Percentiles rank a stretch among this genome's conserved stretches.
phyloP scores from a whole-genome alignment of 2,329 filamentous ascomycete species.

The Alternaria novae-zelandiae region DNA sequence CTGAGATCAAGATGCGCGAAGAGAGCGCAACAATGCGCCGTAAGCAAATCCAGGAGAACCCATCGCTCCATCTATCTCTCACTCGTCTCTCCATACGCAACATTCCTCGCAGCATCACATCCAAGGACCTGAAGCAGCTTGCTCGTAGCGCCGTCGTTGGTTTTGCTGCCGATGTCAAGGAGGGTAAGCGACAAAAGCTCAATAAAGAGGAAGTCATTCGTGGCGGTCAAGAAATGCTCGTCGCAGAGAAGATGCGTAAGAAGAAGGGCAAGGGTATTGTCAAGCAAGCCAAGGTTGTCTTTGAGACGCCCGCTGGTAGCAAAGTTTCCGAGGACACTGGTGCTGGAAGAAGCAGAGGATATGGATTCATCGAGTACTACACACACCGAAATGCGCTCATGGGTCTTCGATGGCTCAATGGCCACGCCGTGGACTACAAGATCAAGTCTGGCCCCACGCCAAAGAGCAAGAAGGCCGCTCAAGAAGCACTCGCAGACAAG shows the following conservation, averaged over 20 bases:
- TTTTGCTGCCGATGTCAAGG: slow-evolving; percentile 89
- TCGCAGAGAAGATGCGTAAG: slow-evolving; percentile 80
- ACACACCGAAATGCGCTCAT: slow-evolving; percentile 94
- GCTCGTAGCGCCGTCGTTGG: slow-evolving; percentile 92
- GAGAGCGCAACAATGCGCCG: slow-evolving; percentile 86
- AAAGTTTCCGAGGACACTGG: slow-evolving; percentile 81
- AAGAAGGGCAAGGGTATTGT: slow-evolving; percentile 86
- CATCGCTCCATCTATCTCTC: slow-evolving; percentile 83
- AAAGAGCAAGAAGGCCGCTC: slow-evolving; percentile 47
- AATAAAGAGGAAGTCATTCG: slow-evolving; percentile 88
- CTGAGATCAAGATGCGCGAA: slow-evolving; percentile 87
- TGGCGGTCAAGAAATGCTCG: slow-evolving; percentile 78
- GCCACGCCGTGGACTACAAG: slow-evolving; percentile 65
- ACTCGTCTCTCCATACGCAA: slow-evolving; percentile 92
- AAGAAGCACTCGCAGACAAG: slow-evolving; percentile 67
- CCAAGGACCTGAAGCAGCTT: slow-evolving; percentile 88
- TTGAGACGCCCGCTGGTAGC: slow-evolving; percentile 82
- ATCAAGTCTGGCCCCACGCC: slow-evolving; percentile 53
- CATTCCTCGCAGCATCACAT: slow-evolving; percentile 79
- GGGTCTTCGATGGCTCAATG: slow-evolving; percentile 93
- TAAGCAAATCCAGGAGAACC: slow-evolving; percentile 88
- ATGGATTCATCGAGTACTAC: slow-evolving; percentile 96
- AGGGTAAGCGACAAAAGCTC: slow-evolving; percentile 74
- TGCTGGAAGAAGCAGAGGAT: slow-evolving; percentile 85
- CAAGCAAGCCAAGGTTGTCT: slow-evolving; percentile 92